These are phyloP conservation scores for Immersiporthe knoxdaviesiana DNA, from an alignment of 2,329 filamentous ascomycete genomes.

Conservation along the genomic window DNA sequence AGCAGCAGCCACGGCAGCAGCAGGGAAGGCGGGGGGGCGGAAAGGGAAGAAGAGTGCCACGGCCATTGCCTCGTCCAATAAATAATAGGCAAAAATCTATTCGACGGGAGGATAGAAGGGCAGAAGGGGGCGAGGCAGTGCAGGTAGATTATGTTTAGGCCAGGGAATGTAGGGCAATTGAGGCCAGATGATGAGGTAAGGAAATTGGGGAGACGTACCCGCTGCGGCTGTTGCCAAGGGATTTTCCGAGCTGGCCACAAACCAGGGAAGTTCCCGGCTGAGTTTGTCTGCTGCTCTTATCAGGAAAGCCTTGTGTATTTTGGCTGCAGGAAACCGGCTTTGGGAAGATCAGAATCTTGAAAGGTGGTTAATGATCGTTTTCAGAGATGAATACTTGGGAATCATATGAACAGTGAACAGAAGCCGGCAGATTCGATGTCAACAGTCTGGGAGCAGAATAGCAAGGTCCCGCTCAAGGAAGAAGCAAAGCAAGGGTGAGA, in stretches of 20 bases:
- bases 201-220: background rate
- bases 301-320: background rate
- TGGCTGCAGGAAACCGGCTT: background rate
- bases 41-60: background rate
- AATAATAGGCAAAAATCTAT: background rate
- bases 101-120: background rate
- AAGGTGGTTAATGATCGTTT: background rate
- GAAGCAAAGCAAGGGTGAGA: background rate
- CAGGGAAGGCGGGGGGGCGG: too few species aligned
- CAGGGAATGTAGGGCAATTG: too few species aligned
- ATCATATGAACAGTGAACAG: too few species aligned
- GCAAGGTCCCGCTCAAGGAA: background rate
- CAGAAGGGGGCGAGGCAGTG: background rate
- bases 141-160: background rate
- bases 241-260: too few species aligned
- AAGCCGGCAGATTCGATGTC: background rate
- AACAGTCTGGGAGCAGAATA: background rate
- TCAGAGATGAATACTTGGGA: too few species aligned
- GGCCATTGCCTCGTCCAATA: background rate
- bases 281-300: background rate
- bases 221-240: background rate
- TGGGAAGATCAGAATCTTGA: background rate
- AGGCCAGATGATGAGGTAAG: background rate
- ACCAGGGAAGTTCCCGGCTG: too few species aligned
- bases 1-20: too few species aligned